Conservation (phyloP, 108 stramenopile genomes). For the Skeletonema costatum region DNA sequence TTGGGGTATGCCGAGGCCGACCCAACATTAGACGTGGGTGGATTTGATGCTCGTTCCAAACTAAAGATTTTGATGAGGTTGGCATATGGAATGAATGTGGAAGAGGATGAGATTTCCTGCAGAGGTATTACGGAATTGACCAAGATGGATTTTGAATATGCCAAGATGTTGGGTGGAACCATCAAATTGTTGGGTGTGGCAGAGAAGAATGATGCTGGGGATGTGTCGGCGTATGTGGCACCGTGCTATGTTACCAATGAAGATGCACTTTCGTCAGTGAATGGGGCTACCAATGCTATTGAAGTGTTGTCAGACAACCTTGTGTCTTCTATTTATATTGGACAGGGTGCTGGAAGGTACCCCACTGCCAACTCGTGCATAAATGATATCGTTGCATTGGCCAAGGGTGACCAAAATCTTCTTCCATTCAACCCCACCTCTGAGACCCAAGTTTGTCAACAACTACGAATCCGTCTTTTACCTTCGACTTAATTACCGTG, state of each 20-base stretch:
- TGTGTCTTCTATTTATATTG: conserved; percentile 75
- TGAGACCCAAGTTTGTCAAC: conserved; percentile 59
- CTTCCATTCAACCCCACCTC: conserved; percentile 73
- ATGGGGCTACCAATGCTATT: conserved; percentile 87
- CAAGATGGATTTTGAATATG: conserved; percentile 89
- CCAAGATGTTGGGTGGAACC: conserved; percentile 90
- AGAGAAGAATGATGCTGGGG: conserved; percentile 47
- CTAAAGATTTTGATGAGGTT: conserved; percentile 88
- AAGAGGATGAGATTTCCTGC: conserved; percentile 83
- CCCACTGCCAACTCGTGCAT: conserved; percentile 89
- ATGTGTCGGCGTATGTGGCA: conserved; percentile 82
- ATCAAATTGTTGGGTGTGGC: conserved; percentile 88
- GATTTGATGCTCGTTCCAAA: conserved; percentile 90
- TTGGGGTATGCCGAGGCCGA: conserved; percentile 96
- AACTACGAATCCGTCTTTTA: conserved; percentile 86
- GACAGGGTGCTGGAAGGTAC: conserved; percentile 89
- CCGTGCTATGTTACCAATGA: conserved; percentile 80
- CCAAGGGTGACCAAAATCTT: conserved; percentile 73
- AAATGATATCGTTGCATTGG: conserved; percentile 84
- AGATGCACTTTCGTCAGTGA: conserved; percentile 76
- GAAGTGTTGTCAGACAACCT: conserved; percentile 81
- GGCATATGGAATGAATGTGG: conserved; percentile 86
- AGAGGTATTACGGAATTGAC: conserved; percentile 85
- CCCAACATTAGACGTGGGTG: conserved; percentile 92
- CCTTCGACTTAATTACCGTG: conserved; percentile 79